These are phyloP conservation scores for Colletotrichum kahawae DNA, from an alignment of 2,329 filamentous ascomycete species.

Conservation along the genomic window DNA sequence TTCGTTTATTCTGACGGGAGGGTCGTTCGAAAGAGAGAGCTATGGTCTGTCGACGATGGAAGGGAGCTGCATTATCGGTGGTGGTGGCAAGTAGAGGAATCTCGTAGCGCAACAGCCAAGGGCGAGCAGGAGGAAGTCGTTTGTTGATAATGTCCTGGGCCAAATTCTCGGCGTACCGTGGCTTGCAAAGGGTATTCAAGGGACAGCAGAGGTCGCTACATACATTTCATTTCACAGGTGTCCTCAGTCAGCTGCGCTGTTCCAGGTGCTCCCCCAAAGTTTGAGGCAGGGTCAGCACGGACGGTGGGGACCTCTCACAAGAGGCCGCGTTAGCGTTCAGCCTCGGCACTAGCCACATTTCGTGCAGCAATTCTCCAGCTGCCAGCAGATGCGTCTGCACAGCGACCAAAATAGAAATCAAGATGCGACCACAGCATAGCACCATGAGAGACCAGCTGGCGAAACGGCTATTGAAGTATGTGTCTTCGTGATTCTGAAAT, in stretches of 20 bases:
- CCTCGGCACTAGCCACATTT: constrained; percentile 2
- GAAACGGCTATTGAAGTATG: neutral
- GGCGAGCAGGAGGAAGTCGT: neutral
- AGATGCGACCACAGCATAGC: neutral
- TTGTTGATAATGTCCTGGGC: neutral
- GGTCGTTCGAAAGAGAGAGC: neutral
- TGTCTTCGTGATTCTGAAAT: neutral
- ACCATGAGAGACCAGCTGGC: neutral
- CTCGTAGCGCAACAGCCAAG: neutral
- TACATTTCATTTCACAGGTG: constrained; percentile 10
- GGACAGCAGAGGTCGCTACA: neutral
- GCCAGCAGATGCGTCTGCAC: neutral
- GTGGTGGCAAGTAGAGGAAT: neutral
- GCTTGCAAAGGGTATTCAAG: neutral
- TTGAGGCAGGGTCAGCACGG: neutral
- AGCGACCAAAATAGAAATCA: neutral
- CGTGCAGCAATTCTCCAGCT: neutral
- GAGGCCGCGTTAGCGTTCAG: neutral
- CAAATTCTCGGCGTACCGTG: neutral
- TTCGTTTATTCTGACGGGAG: neutral
- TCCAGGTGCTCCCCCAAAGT: neutral
- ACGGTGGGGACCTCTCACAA: neutral
- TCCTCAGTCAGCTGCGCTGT: constrained; percentile 10
- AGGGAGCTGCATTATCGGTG: constrained; percentile 15
- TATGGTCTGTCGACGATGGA: constrained; percentile 1